Percentiles rank a stretch among this genome's conserved stretches.
Conservation (phyloP, 2,329 filamentous ascomycete genomes). For the Cryphonectria nitschkei region DNA sequence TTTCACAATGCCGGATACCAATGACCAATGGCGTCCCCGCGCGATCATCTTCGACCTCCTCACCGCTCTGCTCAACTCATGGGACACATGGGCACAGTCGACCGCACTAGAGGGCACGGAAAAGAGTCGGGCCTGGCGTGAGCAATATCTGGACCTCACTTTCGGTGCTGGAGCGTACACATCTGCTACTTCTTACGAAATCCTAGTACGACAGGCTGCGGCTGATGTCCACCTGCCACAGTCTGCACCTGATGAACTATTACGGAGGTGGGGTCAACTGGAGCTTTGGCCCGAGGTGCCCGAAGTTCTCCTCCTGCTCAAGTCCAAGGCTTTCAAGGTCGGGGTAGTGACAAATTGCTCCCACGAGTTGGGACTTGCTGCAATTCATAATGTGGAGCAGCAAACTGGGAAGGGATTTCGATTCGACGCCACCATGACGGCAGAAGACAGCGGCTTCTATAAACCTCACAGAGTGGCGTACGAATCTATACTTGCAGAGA, state of each 20-base stretch:
- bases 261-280: constrained; percentile 37
- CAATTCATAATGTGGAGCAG: constrained; percentile 28
- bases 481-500: constrained; percentile 34
- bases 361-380: constrained; percentile 36
- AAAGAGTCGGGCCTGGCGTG: constrained; percentile 41
- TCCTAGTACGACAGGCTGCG: constrained; percentile 38
- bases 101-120: constrained; percentile 33
- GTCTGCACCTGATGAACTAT: constrained; percentile 36
- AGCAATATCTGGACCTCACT: constrained; percentile 43
- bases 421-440: constrained; percentile 42
- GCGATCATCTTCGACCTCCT: constrained; percentile 47
- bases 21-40: constrained; percentile 36
- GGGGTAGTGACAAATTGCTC: constrained; percentile 46
- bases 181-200: constrained; percentile 36
- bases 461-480: constrained; percentile 43
- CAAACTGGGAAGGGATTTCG: constrained; percentile 16
- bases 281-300: constrained; percentile 28
- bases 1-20: not conserved
- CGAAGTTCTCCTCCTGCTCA: constrained; percentile 30
- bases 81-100: constrained; percentile 43
- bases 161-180: constrained; percentile 40
- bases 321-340: constrained; percentile 37
- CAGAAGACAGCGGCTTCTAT: constrained; percentile 46
- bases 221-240: constrained; percentile 36
- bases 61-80: constrained; percentile 45